Base-by-base conservation (phyloP, 768 basidiomycete genomes). In the Tephrocybe sp. region DNA sequence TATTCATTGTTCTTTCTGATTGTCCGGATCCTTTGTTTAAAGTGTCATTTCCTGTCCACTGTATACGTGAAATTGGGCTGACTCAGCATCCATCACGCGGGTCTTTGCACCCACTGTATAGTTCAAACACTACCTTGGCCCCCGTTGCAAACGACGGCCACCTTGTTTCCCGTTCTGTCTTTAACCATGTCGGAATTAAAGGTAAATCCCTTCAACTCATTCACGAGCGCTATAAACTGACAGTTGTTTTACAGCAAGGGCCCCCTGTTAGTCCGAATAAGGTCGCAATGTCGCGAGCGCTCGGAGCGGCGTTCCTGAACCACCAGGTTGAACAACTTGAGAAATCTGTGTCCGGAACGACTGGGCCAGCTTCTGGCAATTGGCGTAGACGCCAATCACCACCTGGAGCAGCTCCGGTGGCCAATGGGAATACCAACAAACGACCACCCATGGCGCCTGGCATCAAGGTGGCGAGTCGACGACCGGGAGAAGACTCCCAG, bases 291-390 rank as follows among this genome's bases (percentile, higher is more conserved):
- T 91, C 90, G 48, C 80, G 84, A 54, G 90, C 91, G 1, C 80
- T 93, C 31, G 91, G 91, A 16, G 89, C 90, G 23, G 91, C 91
- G 2, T 91, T 91, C 63, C 78, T 93, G 51, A 86, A 78, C 55
- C 90, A 93, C 58, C 89, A 93, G 59, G 91, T 93, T 37, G 88
- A 91, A 57, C 86, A 91, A 61, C 83, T 93, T 46, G 90, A 93
- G 71, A 86, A 86, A 66, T 74, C 83, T 0, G 85, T 90, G 16
- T 69, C 74, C 24, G 53, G 39, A 3, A 25, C 50, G 3, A 72
- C 71, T 39, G 78, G 76, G 6, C 69, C 76, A 15, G 69, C 74
- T 7, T 75, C 78, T 1, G 78, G 77, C 0, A 85, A 83, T 55
- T 86, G 85, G 85, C 72, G 84, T 54, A 80, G 79, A 48, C 73